Evolutionary conservation across 805 yeast genomes (phyloP).

Genomic region (Citeromyces matritensis): DNA sequence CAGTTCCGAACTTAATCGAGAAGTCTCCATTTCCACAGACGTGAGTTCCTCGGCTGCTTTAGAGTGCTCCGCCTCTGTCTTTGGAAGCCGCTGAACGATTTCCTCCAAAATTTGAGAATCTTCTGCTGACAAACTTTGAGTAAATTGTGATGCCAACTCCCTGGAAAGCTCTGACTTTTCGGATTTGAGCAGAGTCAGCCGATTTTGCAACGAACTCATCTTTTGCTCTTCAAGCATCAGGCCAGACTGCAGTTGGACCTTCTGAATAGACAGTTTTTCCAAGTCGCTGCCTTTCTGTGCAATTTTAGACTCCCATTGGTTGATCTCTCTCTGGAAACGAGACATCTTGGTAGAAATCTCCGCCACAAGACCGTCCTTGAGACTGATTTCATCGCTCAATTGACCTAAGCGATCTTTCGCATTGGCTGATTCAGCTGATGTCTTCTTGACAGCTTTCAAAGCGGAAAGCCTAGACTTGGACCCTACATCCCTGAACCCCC

Average conservation of each 20-base stretch:
- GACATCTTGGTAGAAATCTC: conserved; percentile 27
- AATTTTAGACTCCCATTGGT: background rate
- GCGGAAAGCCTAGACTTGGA: conserved; percentile 58
- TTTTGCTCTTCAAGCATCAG: conserved; percentile 9
- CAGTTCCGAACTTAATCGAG: conserved; percentile 37
- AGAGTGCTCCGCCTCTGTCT: conserved; percentile 23
- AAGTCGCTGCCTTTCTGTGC: background rate
- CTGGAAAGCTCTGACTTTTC: conserved; percentile 24
- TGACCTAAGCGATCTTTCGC: conserved; percentile 21
- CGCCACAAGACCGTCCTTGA: conserved; percentile 37
- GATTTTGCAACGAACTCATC: background rate
- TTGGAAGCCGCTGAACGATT: conserved; percentile 19
- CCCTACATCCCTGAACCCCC: conserved; percentile 64
- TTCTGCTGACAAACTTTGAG: conserved; percentile 27
- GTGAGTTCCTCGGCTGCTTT: conserved; percentile 21
- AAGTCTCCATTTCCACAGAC: conserved; percentile 28
- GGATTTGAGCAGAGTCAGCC: conserved; percentile 7
- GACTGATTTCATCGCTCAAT: conserved; percentile 20
- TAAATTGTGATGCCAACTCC: conserved; percentile 42
- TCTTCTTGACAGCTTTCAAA: conserved; percentile 37
- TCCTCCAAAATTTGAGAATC: conserved; percentile 28
- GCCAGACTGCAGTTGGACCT: conserved; percentile 26
- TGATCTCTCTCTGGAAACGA: conserved; percentile 12
- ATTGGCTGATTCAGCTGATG: conserved; percentile 29
- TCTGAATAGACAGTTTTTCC: conserved; percentile 18